Evolutionary conservation across 139 green algal genomes (phyloP), one percentile per base, ranked within the genome.

Genomic region (Bryopsis sp.): DNA sequence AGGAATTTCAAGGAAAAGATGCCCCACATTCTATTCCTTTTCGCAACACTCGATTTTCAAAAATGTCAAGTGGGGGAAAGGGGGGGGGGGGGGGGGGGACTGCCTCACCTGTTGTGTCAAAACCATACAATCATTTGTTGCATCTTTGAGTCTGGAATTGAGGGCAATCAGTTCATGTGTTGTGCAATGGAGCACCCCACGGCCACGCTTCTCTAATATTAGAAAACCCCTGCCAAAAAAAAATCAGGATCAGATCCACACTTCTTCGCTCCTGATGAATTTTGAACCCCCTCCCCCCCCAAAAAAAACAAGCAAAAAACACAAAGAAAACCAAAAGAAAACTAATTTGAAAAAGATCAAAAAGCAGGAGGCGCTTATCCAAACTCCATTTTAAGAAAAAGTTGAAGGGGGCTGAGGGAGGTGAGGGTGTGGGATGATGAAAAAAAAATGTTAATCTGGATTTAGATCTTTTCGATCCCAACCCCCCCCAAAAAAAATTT

Each of bases 151-250:
- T 3, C 90, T 76, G 8, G 77, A 48, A 74, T 97, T 96, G 2
- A 97, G 82, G 5, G 90, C 89, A 35, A 86, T 90, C 0, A 97
- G 81, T 78, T 96, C 89, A 32, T 84, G 76, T 0, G 81, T 93
- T 28, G 85, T 92, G 68, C 79, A 84, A 64, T 78, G 50, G 26
- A 80, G 48, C 2, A 28, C 72, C 59, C 69, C 75, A 32, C 72
- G 67, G 3, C 61, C 70, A 0, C 78, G 74, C 50, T 78, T 79
- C 66, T 87, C 78, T 59, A 94, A 71, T 57, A 86, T 39, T 6
- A 85, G 37, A 65, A 93, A 88, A 33, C 39, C 19, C 37, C 65
- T 62, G 63, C n/a, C n/a, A n/a, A n/a, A n/a, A n/a, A n/a, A n/a
- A n/a, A n/a, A n/a, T n/a, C n/a, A n/a, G n/a, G n/a, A n/a, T n/a